Evolutionary conservation across 768 basidiomycete species (phyloP), one percentile per base, ranked within the genome.

Genomic region (Leccinum uliginosum): DNA sequence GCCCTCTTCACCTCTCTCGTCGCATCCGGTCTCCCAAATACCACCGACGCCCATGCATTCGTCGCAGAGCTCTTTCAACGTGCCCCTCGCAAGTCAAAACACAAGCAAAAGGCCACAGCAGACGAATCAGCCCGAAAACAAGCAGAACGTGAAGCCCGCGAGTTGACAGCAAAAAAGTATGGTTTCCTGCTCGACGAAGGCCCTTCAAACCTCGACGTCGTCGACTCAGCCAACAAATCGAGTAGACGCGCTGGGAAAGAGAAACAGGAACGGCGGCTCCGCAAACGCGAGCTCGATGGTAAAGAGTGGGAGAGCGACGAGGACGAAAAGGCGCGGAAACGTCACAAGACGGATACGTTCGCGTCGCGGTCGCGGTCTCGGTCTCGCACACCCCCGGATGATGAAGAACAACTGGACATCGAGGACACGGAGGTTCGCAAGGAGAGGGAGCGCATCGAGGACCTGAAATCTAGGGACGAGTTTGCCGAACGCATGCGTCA

Each of bases 271-370:
- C 79, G 84, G 55, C 83, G 85, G 59, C 77, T 82, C 38, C 79
- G 93, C 61, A 95, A 94, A 70, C 78, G 93, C 50, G 93, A 95
- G 29, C 81, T 84, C 56, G 89, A 91, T 59, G 82, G 76, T 21
- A 86, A 84, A 54, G 88, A 91, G 57, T 95, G 94, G 93, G 89
- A 92, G 70, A 92, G 90, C 62, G 93, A 93, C 59, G 92, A 91
- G 58, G 93, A 94, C 56, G 91, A 93, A 62, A 76, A 83, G 68
- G 75, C 80, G 38, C 76, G 84, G 69, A 92, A 89, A 68, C 82
- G 85, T 56, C 69, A 77, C 70, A 82, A 77, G 62, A 71, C 76
- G 2, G 82, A 83, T n/a, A 78, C 79, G 44, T 15, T n/a, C 27
- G 2, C 48, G n/a, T 53, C 61, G 4, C 60, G 48, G n/a, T 53